Base-by-base conservation (phyloP, 2,329 filamentous ascomycete species). In the Myriosclerotinia curreyana region DNA sequence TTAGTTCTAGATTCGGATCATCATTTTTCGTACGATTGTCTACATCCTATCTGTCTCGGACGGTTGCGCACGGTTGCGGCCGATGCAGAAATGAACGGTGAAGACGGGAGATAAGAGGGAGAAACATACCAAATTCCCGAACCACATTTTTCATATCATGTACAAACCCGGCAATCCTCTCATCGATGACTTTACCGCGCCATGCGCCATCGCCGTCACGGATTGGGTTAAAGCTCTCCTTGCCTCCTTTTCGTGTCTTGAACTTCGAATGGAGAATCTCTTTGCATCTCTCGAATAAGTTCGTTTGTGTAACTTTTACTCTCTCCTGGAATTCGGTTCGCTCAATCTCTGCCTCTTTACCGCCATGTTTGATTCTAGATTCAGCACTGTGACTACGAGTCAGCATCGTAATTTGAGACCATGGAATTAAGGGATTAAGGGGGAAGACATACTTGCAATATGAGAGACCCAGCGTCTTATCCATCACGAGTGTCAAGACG, bases 241-340 rank as follows among this genome's bases (percentile, higher is more conserved):
- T 74, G 4, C 71, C 73, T 9, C 69, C 71, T 62, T 74, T 74
- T 42, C 71, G 66, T 44, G 71, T 74, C 62, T 74, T 74, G 67
- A 74, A 74, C 31, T 70, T 72, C 66, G 72, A 73, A 61, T 74
- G 73, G 60, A 74, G 73, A 36, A 74, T 73, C 63, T 74, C 73
- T 55, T 74, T 74, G 65, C 71, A 74, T 31, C 72, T 65, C 7
- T 74, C 71, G 44, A 74, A 74, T 28, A 74, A 63, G 64, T 74
- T 69, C 20, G 64, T 71, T 61, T 74, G 68, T 25, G 69, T 72
- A 64, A 73, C 62, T 20, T 64, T 58, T 17, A 73, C 65, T 7
- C 73, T 65, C 31, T 70, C 64, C 34, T 66, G 61, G 42, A 71
- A 70, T 36, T 68, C 61, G 3, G 63, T 60, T 8, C 68, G 66